phyloP scores from a whole-genome alignment of 306 rosid genomes.

The Quercus berberidifolia region DNA sequence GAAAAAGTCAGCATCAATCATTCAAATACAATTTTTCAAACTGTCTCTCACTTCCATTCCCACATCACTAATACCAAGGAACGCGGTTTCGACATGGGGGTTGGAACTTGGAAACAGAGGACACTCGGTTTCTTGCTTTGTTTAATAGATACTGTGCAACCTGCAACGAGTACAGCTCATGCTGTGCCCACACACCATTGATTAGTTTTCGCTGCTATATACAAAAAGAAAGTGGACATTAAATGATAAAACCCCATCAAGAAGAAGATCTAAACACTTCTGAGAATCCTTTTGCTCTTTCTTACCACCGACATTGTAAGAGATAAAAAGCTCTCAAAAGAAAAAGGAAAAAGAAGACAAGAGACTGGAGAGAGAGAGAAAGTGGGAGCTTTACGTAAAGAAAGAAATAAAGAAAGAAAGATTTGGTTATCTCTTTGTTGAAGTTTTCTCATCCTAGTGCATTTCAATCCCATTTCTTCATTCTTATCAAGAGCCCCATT shows the following conservation, averaged over 20 bases:
- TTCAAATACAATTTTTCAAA: too few species aligned
- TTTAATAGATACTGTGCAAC: background rate
- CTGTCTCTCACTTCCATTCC: background rate
- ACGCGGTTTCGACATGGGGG: constrained; percentile 7
- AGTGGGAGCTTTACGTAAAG: constrained; percentile 20
- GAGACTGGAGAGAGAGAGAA: background rate
- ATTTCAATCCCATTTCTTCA: constrained; percentile 9
- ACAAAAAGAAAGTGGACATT: background rate
- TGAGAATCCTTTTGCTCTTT: constrained; percentile 11
- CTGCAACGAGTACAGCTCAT: constrained; percentile 43
- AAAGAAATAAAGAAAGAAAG: background rate
- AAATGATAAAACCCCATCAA: background rate
- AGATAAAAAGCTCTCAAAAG: constrained; percentile 9
- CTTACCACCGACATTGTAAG: constrained; percentile 28
- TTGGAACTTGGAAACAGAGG: background rate
- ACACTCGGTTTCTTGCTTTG: background rate
- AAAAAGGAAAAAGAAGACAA: background rate
- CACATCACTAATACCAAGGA: background rate
- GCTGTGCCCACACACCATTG: background rate
- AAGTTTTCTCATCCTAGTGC: constrained; percentile 2
- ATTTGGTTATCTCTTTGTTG: constrained; percentile 5
- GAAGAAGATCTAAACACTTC: background rate
- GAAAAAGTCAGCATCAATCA: too few species aligned
- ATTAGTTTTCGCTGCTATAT: background rate
- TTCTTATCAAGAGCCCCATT: background rate